Evolutionary conservation across 768 basidiomycete genomes (phyloP).

Genomic region (Trichaptum fuscoviolaceum): DNA sequence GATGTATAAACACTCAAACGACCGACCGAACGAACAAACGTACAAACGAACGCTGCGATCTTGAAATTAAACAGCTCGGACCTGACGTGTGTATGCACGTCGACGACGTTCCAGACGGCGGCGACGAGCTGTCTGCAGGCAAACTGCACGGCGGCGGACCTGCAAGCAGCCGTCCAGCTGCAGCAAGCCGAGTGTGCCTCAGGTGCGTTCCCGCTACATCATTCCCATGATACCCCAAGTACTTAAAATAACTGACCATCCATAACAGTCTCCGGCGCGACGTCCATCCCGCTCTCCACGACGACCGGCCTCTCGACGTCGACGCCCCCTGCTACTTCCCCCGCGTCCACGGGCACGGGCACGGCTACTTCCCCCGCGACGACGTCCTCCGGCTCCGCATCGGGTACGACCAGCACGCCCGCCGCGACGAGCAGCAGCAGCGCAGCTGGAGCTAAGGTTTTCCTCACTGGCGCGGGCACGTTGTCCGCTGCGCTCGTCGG

Average conservation of each 20-base stretch:
- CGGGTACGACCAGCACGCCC: background rate
- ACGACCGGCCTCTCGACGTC: background rate
- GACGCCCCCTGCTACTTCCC: background rate
- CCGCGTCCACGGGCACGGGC: background rate
- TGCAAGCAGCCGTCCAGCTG: conserved; percentile 24
- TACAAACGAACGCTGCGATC: too few species aligned
- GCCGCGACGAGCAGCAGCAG: background rate
- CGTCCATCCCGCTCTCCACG: background rate
- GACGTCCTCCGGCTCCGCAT: too few species aligned
- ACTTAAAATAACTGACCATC: background rate
- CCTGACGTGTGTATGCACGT: conserved; percentile 35
- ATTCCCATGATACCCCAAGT: background rate
- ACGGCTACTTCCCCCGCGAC: too few species aligned
- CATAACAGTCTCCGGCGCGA: background rate
- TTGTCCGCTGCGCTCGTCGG: background rate
- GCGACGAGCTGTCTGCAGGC: conserved; percentile 28
- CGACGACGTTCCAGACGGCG: conserved; percentile 29
- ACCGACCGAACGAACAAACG: too few species aligned
- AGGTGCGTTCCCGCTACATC: conserved; percentile 9
- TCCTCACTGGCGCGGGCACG: background rate
- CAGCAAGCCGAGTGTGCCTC: conserved; percentile 30
- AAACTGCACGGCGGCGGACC: conserved; percentile 30
- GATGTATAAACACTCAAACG: too few species aligned
- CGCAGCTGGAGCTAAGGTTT: background rate
- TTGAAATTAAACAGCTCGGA: conserved; percentile 37